Base-by-base conservation (phyloP, 2,329 filamentous ascomycete genomes). In the Beauveria scarabaeidicola region DNA sequence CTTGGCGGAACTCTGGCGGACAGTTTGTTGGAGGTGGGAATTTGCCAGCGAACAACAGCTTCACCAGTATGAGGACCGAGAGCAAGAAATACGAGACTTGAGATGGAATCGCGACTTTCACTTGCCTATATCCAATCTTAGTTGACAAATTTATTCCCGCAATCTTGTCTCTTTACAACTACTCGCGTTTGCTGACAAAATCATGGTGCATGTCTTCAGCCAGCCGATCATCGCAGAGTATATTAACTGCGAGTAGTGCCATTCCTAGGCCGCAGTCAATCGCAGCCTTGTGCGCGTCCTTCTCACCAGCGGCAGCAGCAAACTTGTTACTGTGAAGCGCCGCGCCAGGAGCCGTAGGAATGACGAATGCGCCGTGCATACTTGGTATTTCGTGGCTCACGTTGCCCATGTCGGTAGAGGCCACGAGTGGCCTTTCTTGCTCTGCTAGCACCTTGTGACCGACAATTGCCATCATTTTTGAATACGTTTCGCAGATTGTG, bases 331-430 rank as follows among this genome's bases (percentile, higher is more conserved):
- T 70, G 63, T 75, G 73, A 2, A 68, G 68, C 11, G 68, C 72
- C 52, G 71, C 71, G 6, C 70, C 67, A 0, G 66, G 51, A 3
- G 60, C 61, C 1, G 71, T 69, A 1, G 73, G 70, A 44, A 79
- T 75, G 0, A 66, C 69, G 57, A 78, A 78, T 50, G 72, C 74
- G 21, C 75, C 72, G 60, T 79, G 77, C 47, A 79, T 72, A 1
- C 73, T 73, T 1, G 76, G 76, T 3, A 74, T 65, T 3, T 72
- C 61, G 52, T 77, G 75, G 27, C 70, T 73, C 36, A 78, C 75
- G 51, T 78, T 78, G 9, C 76, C 75, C 75, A 77, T 76, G 65
- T 78, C 75, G 0, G 76, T 76, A 0, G 75, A 77, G 5, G 64
- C 66, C 8, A 63, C 63, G 58, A 75, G 63, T 1, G 73, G 66